These are phyloP conservation scores for Crepidotus variabilis DNA, from an alignment of 768 basidiomycete species.

Conservation along the genomic window DNA sequence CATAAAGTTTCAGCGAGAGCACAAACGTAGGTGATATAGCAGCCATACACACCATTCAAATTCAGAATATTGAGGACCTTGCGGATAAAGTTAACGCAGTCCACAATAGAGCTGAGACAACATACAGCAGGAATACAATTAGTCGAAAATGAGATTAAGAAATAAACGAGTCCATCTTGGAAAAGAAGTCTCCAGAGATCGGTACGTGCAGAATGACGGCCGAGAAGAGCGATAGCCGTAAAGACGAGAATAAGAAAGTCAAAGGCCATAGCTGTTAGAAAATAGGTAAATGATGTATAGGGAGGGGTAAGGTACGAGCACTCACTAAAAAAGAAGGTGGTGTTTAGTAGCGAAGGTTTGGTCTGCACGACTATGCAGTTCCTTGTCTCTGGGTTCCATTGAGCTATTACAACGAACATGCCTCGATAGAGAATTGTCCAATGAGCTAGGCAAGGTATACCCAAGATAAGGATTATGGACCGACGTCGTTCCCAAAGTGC, in stretches of 20 bases:
- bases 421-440: conserved; percentile 67
- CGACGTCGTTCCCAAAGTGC: conserved; percentile 66
- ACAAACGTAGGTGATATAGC: conserved; percentile 2
- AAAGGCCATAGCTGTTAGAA: conserved; percentile 60
- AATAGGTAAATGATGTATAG: not conserved
- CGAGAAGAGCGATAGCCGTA: conserved; percentile 50
- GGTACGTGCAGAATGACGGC: conserved; percentile 48
- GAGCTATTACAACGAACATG: conserved; percentile 62
- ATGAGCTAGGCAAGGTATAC: conserved; percentile 54
- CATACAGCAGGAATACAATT: conserved; percentile 68
- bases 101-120: conserved; percentile 6
- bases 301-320: conserved; percentile 7
- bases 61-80: conserved; percentile 55
- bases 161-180: conserved; percentile 71
- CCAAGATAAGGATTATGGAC: conserved; percentile 46
- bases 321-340: conserved; percentile 70
- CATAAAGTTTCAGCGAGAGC: not conserved
- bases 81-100: not conserved
- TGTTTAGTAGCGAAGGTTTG: conserved; percentile 53
- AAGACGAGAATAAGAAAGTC: conserved; percentile 58
- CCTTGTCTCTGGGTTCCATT: conserved; percentile 38
- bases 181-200: conserved; percentile 70
- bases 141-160: conserved; percentile 59
- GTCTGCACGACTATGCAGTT: conserved; percentile 51
- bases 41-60: conserved; percentile 46